Evolutionary conservation across 352 stramenopile genomes (phyloP), one percentile per base, ranked within the genome.

Genomic region (Thalassiosira livingstoniorum): DNA sequence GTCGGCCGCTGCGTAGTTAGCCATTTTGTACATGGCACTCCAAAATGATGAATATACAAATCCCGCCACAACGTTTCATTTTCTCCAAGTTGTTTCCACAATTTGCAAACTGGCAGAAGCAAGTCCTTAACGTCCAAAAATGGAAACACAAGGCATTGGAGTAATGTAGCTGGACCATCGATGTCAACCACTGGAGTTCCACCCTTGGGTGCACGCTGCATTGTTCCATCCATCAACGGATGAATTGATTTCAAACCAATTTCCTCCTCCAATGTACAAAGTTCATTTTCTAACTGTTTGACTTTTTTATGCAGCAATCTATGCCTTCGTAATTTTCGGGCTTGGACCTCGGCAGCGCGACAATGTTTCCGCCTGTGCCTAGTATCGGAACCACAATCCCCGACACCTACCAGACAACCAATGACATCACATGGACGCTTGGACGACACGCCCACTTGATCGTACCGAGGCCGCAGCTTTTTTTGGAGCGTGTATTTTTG

Each of bases 81-180:
- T 32, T 57, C 23, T 37, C 61, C 21, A 15, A 87, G 29, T 11
- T 74, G 43, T 21, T 53, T 78, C 80, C 80, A 83, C 29, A 87
- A 47, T 67, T 87, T 83, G 47, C 80, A 87, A 2, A 83, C 31
- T 47, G 69, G 67, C 25, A 53, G 29, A 43, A 60, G 47, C 5
- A 87, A 32, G 62, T 87, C 80, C 3, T 51, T 62, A 29, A 66
- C 58, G 66, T 87, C 74, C 21, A 87, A 78, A 51, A 78, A 87
- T n/a, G 80, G 32, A 47, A 87, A 87, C 11, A 87, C 43, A 4
- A 78, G 23, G 32, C 29, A 57, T 39, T 58, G 60, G 10, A 87
- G 47, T 18, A 87, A 34, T 60, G 27, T 43, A 47, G 61, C 54
- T 23, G 68, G 80, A 68, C 34, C 64, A 27, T 51, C 29, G 21